Evolutionary conservation across 2,329 filamentous ascomycete genomes (phyloP).

Genomic region (Shiraia sp.): DNA sequence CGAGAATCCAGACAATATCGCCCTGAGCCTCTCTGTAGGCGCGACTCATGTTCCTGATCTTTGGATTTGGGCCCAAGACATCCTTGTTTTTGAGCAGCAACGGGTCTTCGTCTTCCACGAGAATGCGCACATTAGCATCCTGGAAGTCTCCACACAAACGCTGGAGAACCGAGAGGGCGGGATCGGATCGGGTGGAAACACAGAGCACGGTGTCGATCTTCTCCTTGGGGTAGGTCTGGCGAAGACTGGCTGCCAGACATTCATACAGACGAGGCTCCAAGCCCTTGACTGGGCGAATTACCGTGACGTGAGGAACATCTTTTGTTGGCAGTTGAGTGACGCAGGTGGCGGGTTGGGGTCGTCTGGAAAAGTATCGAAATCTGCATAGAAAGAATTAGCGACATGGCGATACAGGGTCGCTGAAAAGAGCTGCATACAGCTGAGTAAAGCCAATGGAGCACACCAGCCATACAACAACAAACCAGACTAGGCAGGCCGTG

Average conservation of each 20-base stretch:
- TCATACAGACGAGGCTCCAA: slow-evolving; percentile 89
- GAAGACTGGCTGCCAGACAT: slow-evolving; percentile 84
- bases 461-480: slow-evolving; percentile 58
- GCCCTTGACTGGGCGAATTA: slow-evolving; percentile 92
- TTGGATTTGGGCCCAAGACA: slow-evolving; percentile 88
- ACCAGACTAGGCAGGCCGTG: slow-evolving; percentile 59
- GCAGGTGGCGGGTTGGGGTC: slow-evolving; percentile 50
- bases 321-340: slow-evolving; percentile 38
- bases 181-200: slow-evolving; percentile 73
- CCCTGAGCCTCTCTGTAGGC: slow-evolving; percentile 85
- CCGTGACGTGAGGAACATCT: slow-evolving; percentile 78
- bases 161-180: slow-evolving; percentile 74
- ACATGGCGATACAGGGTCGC: too few relatives aligned
- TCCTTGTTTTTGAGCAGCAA: slow-evolving; percentile 61
- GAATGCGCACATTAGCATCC: slow-evolving; percentile 68
- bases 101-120: slow-evolving; percentile 82
- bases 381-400: too few relatives aligned
- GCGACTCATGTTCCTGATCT: slow-evolving; percentile 93
- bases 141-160: slow-evolving; percentile 75
- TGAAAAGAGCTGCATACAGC: slow-evolving; percentile 56
- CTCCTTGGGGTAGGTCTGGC: slow-evolving; percentile 75
- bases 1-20: slow-evolving; percentile 90
- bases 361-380: slow-evolving; percentile 58
- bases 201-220: slow-evolving; percentile 83
- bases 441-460: slow-evolving; percentile 63